Conservation (phyloP, 2,329 filamentous ascomycete species). For the Cladophialophora chaetospira region DNA sequence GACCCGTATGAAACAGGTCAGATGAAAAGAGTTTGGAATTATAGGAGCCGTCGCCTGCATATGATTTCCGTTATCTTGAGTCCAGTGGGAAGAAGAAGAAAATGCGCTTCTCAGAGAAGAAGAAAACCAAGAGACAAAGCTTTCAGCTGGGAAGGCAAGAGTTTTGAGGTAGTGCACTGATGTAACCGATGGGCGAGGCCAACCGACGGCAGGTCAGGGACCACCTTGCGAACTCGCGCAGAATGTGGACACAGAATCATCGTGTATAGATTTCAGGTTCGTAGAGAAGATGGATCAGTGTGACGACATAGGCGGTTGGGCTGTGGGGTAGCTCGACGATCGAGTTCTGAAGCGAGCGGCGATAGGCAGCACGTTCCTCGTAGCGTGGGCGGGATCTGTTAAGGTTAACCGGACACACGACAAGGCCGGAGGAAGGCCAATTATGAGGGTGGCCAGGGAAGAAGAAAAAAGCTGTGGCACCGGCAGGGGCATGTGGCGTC, state of each 20-base stretch:
- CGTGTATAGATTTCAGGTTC: neutral
- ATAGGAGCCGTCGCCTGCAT: slow-evolving; percentile 25
- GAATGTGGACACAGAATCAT: neutral
- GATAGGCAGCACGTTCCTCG: neutral
- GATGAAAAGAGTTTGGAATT: slow-evolving; percentile 30
- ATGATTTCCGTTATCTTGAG: slow-evolving; percentile 17
- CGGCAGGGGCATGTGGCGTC: too few relatives aligned
- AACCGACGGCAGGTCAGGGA: neutral
- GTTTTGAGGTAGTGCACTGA: neutral
- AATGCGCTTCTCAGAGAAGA: neutral
- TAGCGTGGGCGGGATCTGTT: neutral
- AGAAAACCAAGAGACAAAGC: neutral
- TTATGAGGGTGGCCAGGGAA: neutral
- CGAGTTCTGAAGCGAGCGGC: neutral
- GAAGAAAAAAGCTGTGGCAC: neutral
- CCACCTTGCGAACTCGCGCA: neutral
- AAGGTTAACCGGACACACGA: neutral
- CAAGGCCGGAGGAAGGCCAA: neutral
- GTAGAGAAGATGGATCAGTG: neutral
- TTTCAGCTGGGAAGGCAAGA: neutral
- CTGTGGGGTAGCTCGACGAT: neutral
- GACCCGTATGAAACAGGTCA: slow-evolving; percentile 33
- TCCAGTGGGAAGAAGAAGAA: neutral
- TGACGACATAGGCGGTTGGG: neutral
- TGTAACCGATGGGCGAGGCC: neutral